Percentiles rank a stretch among this genome's conserved stretches.
Evolutionary conservation across 768 basidiomycete species (phyloP).

Genomic region (Boletellus sp.): DNA sequence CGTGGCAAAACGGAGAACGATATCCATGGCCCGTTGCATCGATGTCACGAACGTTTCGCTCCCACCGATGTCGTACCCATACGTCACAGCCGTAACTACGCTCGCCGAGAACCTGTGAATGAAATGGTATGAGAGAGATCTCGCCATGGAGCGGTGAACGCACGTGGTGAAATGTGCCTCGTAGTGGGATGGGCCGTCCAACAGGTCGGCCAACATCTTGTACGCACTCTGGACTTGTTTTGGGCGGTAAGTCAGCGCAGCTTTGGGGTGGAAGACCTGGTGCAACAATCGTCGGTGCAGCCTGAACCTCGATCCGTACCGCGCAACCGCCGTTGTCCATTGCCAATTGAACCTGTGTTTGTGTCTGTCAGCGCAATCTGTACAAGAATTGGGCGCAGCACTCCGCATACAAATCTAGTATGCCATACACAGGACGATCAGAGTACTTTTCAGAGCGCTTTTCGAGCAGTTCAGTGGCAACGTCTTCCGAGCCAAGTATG

Average conservation of each 20-base stretch:
- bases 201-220: slow-evolving; percentile 5
- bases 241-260: slow-evolving; percentile 10
- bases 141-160: background rate
- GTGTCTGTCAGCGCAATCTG: background rate
- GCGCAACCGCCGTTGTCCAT: slow-evolving; percentile 9
- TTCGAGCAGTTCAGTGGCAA: slow-evolving; percentile 47
- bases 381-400: background rate
- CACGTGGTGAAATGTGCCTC: slow-evolving; percentile 9
- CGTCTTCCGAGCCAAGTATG: slow-evolving; percentile 46
- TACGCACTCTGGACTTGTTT: slow-evolving; percentile 13
- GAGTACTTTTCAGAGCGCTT: slow-evolving; percentile 52
- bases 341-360: slow-evolving; percentile 17
- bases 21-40: slow-evolving; percentile 8
- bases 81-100: slow-evolving; percentile 16
- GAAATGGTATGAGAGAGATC: no score
- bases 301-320: slow-evolving; percentile 23
- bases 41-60: slow-evolving; percentile 3
- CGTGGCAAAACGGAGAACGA: background rate
- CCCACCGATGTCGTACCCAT: slow-evolving; percentile 9
- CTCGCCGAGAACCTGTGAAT: slow-evolving; percentile 3
- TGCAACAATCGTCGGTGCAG: slow-evolving; percentile 20
- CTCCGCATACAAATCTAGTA: slow-evolving; percentile 5
- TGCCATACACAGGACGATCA: slow-evolving; percentile 5
- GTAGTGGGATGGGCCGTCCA: slow-evolving; percentile 7
- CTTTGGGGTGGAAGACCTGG: slow-evolving; percentile 14